Conservation (phyloP, 108 stramenopile species). For the Discostella pseudostelligera region DNA sequence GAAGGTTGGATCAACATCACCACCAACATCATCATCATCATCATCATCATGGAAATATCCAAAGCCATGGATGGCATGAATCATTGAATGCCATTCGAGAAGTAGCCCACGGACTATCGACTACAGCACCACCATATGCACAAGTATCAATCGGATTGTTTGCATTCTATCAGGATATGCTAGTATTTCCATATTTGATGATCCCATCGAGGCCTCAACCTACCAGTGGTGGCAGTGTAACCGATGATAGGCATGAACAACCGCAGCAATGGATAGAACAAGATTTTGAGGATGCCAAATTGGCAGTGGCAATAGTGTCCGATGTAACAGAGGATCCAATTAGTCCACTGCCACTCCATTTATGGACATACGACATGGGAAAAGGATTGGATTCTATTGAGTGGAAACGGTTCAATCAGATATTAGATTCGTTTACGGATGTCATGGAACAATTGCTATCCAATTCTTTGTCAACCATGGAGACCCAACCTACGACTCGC, state of each 20-base stretch:
- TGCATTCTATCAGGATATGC: conserved; percentile 49
- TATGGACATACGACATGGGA: conserved; percentile 60
- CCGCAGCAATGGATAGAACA: conserved; percentile 6
- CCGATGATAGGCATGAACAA: conserved; percentile 9
- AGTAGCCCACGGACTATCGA: conserved; percentile 26
- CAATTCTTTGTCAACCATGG: neutral
- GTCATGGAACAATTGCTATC: conserved; percentile 40
- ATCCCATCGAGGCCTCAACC: neutral
- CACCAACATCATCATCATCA: conserved; percentile 39
- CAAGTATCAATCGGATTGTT: conserved; percentile 47
- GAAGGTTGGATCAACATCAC: conserved; percentile 28
- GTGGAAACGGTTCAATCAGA: conserved; percentile 35
- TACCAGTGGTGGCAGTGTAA: conserved; percentile 6
- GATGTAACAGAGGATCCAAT: conserved; percentile 79
- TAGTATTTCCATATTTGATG: conserved; percentile 44
- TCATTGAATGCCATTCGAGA: conserved; percentile 28
- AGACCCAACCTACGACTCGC: neutral
- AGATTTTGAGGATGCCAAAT: conserved; percentile 33
- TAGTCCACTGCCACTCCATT: conserved; percentile 60
- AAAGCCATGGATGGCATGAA: conserved; percentile 36
- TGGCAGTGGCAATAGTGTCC: conserved; percentile 61
- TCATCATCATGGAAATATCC: conserved; percentile 29
- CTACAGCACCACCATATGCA: conserved; percentile 12
- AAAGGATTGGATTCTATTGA: conserved; percentile 24
- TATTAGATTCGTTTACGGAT: conserved; percentile 41